Evolutionary conservation across 257 asterid species (phyloP).

Genomic region (Paraleonurus japonicus): DNA sequence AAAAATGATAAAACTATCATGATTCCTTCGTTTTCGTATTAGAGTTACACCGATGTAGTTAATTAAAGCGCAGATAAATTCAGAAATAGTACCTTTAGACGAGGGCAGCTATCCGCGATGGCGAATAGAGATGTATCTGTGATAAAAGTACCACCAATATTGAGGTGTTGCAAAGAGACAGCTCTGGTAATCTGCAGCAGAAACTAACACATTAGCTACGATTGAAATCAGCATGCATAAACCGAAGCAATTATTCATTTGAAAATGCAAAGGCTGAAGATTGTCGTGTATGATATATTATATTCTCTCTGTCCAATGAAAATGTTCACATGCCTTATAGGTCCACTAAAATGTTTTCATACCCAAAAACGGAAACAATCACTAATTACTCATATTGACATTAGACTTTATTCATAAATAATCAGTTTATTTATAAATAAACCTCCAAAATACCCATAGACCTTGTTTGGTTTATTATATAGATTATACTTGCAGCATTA

Average conservation of each 20-base stretch:
- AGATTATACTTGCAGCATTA: too few relatives aligned
- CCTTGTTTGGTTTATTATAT: too few relatives aligned
- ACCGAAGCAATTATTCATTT: background rate
- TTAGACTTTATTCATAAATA: too few relatives aligned
- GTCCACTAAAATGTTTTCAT: too few relatives aligned
- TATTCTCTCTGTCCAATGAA: too few relatives aligned
- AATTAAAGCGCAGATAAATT: background rate
- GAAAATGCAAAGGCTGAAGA: background rate
- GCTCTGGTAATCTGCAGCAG: slow-evolving; percentile 56
- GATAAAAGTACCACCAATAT: slow-evolving; percentile 80
- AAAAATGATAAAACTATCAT: background rate
- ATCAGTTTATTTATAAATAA: too few relatives aligned
- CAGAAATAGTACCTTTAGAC: slow-evolving; percentile 46
- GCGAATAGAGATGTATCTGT: slow-evolving; percentile 65
- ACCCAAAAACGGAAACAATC: too few relatives aligned
- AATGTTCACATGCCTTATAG: too few relatives aligned
- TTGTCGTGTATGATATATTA: too few relatives aligned
- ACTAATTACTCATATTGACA: too few relatives aligned
- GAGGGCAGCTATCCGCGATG: slow-evolving; percentile 64
- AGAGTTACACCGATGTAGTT: background rate
- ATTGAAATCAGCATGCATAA: background rate
- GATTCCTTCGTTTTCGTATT: background rate
- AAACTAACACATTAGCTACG: background rate
- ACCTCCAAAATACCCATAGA: too few relatives aligned
- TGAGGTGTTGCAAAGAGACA: slow-evolving; percentile 67